phyloP scores from a whole-genome alignment of 2,329 filamentous ascomycete genomes.

The Trichoderma hamatum region DNA sequence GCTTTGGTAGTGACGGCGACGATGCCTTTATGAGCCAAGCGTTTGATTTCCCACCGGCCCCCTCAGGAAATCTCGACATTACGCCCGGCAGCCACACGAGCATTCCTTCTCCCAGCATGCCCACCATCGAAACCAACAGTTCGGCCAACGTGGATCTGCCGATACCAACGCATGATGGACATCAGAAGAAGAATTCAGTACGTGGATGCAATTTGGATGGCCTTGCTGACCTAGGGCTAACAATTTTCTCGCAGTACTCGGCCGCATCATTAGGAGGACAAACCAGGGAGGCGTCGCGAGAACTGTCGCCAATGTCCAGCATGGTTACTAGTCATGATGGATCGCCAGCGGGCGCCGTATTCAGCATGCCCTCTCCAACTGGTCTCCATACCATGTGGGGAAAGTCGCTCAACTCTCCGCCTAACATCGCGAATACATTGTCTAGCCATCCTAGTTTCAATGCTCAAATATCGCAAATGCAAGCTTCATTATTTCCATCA shows the following conservation, averaged over 20 bases:
- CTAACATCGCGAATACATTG: constrained; percentile 33
- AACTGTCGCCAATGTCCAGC: constrained; percentile 58
- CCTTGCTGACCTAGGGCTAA: not conserved
- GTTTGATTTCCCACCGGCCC: constrained; percentile 63
- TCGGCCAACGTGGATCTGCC: constrained; percentile 38
- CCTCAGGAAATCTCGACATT: constrained; percentile 58
- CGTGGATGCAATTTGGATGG: constrained; percentile 26
- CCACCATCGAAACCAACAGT: constrained; percentile 44
- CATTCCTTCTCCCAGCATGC: constrained; percentile 50
- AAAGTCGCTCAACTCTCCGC: constrained; percentile 34
- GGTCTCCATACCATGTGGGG: constrained; percentile 40
- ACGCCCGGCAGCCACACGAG: constrained; percentile 34
- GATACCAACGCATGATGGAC: constrained; percentile 40
- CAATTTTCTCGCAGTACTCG: constrained; percentile 52
- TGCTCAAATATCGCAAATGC: constrained; percentile 32
- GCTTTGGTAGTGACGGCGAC: constrained; percentile 38
- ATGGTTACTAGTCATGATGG: constrained; percentile 56
- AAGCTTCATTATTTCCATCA: not conserved
- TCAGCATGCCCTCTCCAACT: constrained; percentile 53
- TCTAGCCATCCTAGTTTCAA: constrained; percentile 35
- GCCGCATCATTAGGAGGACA: constrained; percentile 54
- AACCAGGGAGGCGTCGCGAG: constrained; percentile 52
- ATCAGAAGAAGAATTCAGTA: constrained; percentile 50
- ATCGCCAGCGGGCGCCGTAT: constrained; percentile 51
- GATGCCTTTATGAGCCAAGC: constrained; percentile 53